Conservation (phyloP, 2,329 filamentous ascomycete genomes). For the Neofusicoccum sp. region DNA sequence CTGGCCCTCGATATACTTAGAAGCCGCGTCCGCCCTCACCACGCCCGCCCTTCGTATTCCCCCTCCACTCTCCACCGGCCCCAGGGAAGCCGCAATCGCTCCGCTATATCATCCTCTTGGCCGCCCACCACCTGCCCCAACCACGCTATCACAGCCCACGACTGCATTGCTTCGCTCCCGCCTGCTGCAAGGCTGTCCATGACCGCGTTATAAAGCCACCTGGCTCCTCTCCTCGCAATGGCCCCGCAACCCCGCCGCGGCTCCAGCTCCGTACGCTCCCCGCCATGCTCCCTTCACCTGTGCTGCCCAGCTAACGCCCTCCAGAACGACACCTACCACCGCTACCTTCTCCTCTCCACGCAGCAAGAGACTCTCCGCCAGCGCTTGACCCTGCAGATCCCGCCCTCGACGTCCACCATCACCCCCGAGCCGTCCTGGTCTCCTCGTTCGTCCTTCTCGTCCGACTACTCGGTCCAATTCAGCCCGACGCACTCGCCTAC, state of each 20-base stretch:
- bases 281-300: not conserved
- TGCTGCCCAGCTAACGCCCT: constrained; percentile 1
- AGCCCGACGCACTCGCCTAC: constrained; percentile 30
- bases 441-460: constrained; percentile 29
- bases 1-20: constrained; percentile 5
- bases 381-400: constrained; percentile 40
- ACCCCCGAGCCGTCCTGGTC: constrained; percentile 33
- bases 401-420: constrained; percentile 29
- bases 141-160: too few species aligned
- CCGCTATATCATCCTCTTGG: too few species aligned
- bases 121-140: too few species aligned
- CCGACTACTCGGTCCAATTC: constrained; percentile 24
- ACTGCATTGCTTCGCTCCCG: too few species aligned
- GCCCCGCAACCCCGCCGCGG: constrained; percentile 11
- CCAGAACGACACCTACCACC: constrained; percentile 38
- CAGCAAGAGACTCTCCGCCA: constrained; percentile 45
- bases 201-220: not conserved
- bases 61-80: not conserved
- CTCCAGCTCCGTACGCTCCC: constrained; percentile 12
- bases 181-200: not conserved
- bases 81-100: too few species aligned
- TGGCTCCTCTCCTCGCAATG: constrained; percentile 12
- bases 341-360: constrained; percentile 44
- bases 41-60: not conserved
- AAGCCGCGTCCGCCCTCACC: not conserved